These are phyloP conservation scores for Citrus reticulata DNA, from an alignment of 345 rosid species.

Conservation along the genomic window DNA sequence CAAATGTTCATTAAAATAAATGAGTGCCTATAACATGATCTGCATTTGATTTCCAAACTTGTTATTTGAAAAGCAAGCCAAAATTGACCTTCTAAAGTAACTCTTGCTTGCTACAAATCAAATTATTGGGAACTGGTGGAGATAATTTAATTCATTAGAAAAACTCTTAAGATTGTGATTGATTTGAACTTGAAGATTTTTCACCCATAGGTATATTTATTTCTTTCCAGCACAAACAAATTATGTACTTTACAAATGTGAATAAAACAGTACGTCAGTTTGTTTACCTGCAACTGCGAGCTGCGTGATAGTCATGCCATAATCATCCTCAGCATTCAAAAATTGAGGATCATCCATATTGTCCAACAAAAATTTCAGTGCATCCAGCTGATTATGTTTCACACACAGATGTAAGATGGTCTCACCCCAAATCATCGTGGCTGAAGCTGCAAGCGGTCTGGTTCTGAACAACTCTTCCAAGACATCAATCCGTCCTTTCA, in stretches of 20 bases:
- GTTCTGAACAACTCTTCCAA: not conserved
- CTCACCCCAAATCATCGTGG: not conserved
- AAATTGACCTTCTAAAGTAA: no score
- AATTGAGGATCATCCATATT: not conserved
- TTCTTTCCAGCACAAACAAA: not conserved
- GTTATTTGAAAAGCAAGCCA: not conserved
- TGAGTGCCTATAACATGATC: no score
- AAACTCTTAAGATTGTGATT: no score
- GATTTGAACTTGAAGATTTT: no score
- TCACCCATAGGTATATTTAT: not conserved
- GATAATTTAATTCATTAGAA: no score
- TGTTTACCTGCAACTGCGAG: not conserved
- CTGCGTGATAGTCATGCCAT: conserved; percentile 1
- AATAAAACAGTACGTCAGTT: not conserved
- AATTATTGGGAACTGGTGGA: no score
- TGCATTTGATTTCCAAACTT: not conserved
- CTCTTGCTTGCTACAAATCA: no score
- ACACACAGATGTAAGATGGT: conserved; percentile 2
- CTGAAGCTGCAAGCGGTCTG: not conserved
- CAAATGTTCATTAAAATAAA: no score
- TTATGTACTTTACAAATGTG: no score
- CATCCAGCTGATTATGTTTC: not conserved
- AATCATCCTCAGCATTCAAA: not conserved
- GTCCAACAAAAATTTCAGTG: not conserved
- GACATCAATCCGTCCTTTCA: not conserved